These are phyloP conservation scores for Diaporthe citri DNA, from an alignment of 2,329 filamentous ascomycete species.

Conservation along the genomic window DNA sequence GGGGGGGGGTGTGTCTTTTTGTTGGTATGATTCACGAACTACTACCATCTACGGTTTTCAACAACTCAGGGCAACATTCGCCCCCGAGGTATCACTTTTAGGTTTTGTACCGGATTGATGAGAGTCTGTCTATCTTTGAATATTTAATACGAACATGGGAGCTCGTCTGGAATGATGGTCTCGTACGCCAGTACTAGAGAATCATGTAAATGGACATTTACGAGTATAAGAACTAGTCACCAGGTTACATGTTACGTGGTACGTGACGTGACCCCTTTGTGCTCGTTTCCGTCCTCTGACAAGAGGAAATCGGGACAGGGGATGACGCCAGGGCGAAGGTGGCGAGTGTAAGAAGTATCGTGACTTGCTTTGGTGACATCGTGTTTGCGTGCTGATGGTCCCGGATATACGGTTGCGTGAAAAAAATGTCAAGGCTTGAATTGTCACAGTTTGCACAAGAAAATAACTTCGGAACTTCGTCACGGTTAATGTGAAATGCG, in stretches of 20 bases:
- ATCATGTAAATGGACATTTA: background rate
- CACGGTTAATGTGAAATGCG: background rate
- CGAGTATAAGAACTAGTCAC: background rate
- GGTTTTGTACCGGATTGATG: conserved; percentile 1
- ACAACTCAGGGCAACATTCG: background rate
- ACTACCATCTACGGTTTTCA: conserved; percentile 2
- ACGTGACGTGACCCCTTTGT: background rate
- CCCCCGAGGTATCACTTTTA: background rate
- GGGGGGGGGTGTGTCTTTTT: background rate
- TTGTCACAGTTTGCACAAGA: background rate
- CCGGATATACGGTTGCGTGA: background rate
- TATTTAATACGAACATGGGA: conserved; percentile 13
- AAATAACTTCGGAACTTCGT: background rate
- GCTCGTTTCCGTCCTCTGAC: background rate
- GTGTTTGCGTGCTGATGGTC: background rate
- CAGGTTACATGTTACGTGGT: background rate
- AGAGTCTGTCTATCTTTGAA: conserved; percentile 23
- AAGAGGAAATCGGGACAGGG: background rate
- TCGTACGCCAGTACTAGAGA: too few species aligned
- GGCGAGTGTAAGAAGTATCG: background rate
- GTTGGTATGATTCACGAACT: conserved; percentile 22
- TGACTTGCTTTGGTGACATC: background rate
- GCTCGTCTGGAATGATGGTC: background rate
- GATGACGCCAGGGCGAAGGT: background rate
- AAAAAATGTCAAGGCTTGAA: background rate